These are phyloP conservation scores for Parsonsia alboflavescens DNA, from an alignment of 257 asterid genomes.

Conservation along the genomic window DNA sequence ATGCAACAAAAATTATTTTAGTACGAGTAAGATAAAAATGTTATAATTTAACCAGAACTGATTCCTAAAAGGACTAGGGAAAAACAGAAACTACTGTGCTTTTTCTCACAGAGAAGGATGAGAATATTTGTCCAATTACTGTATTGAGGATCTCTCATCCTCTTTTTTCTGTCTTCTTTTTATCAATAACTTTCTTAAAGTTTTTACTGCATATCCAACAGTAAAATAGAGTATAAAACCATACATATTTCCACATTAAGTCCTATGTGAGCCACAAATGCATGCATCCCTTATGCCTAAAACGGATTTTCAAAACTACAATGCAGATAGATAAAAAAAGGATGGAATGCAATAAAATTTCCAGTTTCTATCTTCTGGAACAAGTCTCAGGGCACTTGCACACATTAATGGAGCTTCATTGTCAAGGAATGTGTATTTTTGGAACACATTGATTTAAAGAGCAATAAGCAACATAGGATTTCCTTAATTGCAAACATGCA, in stretches of 20 bases:
- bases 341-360: not conserved
- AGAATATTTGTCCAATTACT: not conserved
- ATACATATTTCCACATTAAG: not conserved
- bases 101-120: not conserved
- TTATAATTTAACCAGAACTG: conserved; percentile 1
- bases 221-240: not conserved
- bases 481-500: not conserved
- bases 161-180: not conserved
- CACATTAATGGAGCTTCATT: not conserved
- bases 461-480: not conserved
- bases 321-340: not conserved
- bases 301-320: not conserved
- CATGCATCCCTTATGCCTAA: not conserved
- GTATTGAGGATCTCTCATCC: not conserved
- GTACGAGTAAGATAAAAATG: not conserved
- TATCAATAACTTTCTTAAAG: not conserved
- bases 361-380: not conserved
- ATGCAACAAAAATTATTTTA: not conserved
- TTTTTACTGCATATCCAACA: not conserved
- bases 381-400: not conserved
- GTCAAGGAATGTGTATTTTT: not conserved
- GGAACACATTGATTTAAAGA: not conserved
- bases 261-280: not conserved
- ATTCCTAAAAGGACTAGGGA: not conserved
- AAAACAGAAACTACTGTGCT: not conserved